phyloP scores from a whole-genome alignment of 345 rosid species.

The Melastoma malabathricum region DNA sequence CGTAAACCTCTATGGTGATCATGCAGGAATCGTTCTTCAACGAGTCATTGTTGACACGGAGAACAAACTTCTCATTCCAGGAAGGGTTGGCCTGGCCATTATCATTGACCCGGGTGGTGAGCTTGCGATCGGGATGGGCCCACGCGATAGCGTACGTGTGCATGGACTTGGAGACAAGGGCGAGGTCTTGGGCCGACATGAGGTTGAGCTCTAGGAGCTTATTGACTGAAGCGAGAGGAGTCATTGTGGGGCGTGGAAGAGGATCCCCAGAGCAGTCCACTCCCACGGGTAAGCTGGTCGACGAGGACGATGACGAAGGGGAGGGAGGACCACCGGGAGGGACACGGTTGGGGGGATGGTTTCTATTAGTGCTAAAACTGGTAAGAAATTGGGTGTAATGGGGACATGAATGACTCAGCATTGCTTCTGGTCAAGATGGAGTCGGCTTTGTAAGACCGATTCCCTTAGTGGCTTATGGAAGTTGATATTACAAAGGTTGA shows the following conservation, averaged over 20 bases:
- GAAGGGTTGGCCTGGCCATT: conserved; percentile 46
- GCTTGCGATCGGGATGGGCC: conserved; percentile 58
- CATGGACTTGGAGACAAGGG: conserved; percentile 57
- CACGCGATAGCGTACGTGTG: conserved; percentile 72
- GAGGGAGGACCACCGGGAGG: too few relatives aligned
- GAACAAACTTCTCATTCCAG: conserved; percentile 85
- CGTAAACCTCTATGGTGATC: conserved; percentile 67
- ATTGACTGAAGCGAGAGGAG: conserved; percentile 18
- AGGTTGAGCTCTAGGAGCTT: conserved; percentile 61
- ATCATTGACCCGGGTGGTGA: conserved; percentile 61
- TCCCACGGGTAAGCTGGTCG: too few relatives aligned
- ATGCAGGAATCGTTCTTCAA: conserved; percentile 39
- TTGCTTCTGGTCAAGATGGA: too few relatives aligned
- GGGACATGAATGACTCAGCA: too few relatives aligned
- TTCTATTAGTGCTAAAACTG: too few relatives aligned
- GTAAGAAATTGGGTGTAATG: too few relatives aligned
- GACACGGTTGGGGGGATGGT: too few relatives aligned
- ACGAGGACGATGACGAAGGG: too few relatives aligned
- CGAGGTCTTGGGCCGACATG: conserved; percentile 70
- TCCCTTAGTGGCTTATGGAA: too few relatives aligned
- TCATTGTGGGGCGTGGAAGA: conserved; percentile 12
- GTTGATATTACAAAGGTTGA: too few relatives aligned
- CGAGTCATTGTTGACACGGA: conserved; percentile 56
- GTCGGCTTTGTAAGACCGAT: too few relatives aligned
- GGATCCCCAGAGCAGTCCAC: too few relatives aligned